Evolutionary conservation across 2,329 filamentous ascomycete genomes (phyloP).

Genomic region (Rutstroemia sp.): DNA sequence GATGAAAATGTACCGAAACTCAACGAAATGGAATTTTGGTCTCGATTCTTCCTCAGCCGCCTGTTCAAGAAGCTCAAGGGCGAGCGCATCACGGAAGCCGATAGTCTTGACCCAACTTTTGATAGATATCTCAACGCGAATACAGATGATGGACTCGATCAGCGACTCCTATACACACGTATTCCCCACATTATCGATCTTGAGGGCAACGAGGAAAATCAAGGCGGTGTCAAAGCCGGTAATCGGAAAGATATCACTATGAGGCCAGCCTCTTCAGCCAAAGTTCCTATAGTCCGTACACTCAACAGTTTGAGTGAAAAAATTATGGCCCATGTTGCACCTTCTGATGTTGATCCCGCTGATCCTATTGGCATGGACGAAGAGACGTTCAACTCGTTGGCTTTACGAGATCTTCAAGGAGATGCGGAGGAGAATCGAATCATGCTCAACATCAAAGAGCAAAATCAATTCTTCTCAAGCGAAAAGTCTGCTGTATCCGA

Average conservation of each 20-base stretch:
- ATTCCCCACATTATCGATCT: constrained; percentile 88
- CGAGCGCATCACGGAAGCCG: constrained; percentile 73
- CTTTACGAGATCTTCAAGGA: constrained; percentile 71
- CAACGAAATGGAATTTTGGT: constrained; percentile 80
- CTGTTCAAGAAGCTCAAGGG: constrained; percentile 88
- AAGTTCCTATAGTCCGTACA: constrained; percentile 81
- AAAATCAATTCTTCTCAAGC: constrained; percentile 71
- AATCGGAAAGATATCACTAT: constrained; percentile 89
- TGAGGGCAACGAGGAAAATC: constrained; percentile 90
- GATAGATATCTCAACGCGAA: constrained; percentile 78
- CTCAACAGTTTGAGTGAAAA: constrained; percentile 90
- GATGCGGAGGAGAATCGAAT: constrained; percentile 70
- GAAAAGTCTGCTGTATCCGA: constrained; percentile 35
- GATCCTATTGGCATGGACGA: constrained; percentile 62
- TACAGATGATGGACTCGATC: constrained; percentile 47
- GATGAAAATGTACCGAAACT: constrained; percentile 86
- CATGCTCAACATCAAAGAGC: constrained; percentile 80
- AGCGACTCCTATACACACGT: constrained; percentile 50
- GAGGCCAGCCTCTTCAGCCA: constrained; percentile 65
- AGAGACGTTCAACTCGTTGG: constrained; percentile 65
- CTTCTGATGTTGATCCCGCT: constrained; percentile 63
- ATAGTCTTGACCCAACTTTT: constrained; percentile 69
- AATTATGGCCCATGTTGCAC: constrained; percentile 80
- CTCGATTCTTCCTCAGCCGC: constrained; percentile 84
- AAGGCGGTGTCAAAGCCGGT: constrained; percentile 72